Evolutionary conservation across 164 flowering plant species (phyloP).

Genomic region (Vitis rotundifolia): DNA sequence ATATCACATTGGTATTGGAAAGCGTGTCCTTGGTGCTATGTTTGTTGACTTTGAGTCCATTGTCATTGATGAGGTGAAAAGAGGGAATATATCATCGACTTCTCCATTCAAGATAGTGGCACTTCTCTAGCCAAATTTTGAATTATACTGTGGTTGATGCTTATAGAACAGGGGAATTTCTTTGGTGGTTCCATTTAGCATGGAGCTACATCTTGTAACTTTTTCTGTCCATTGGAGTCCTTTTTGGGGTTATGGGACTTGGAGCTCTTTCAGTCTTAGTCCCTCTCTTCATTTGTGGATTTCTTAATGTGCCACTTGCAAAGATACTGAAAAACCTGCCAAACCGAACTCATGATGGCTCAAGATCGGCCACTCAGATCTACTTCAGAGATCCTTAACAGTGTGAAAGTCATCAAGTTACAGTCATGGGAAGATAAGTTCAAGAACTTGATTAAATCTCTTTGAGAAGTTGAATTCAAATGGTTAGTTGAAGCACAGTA

Average conservation of each 20-base stretch:
- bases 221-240: constrained; percentile 46
- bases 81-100: no score
- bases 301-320: constrained; percentile 76
- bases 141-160: constrained; percentile 89
- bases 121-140: constrained; percentile 82
- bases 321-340: constrained; percentile 53
- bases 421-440: constrained; percentile 94
- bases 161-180: constrained; percentile 75
- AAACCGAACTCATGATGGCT: constrained; percentile 52
- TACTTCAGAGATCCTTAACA: constrained; percentile 79
- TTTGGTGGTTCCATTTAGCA: constrained; percentile 66
- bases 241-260: constrained; percentile 54
- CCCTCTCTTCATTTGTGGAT: constrained; percentile 54
- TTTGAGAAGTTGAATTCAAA: constrained; percentile 55
- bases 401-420: constrained; percentile 79
- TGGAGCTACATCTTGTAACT: constrained; percentile 59
- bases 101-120: constrained; percentile 2
- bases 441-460: constrained; percentile 46
- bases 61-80: no score
- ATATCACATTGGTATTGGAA: no score
- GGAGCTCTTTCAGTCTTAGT: constrained; percentile 68
- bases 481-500: constrained; percentile 56
- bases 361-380: constrained; percentile 71
- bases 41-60: no score
- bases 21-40: no score